Conservation (phyloP, 768 basidiomycete species). For the Pholiota conissans region DNA sequence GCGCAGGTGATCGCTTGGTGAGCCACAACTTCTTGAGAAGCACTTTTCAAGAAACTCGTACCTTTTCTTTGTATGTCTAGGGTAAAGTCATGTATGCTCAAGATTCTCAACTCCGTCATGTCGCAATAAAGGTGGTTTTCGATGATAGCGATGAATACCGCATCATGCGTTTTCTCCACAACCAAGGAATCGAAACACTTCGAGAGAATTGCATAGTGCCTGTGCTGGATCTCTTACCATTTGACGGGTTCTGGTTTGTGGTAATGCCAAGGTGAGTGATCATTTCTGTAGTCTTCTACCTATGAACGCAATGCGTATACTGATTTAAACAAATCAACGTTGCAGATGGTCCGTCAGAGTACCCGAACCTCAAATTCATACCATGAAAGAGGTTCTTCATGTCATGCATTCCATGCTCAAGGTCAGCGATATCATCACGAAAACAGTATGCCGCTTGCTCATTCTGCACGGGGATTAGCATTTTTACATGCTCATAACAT, state of each 20-base stretch:
- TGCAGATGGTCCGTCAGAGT: slow-evolving; percentile 15
- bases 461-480: slow-evolving; percentile 12
- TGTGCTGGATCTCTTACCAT: slow-evolving; percentile 23
- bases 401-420: slow-evolving; percentile 20
- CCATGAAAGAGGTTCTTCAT: slow-evolving; percentile 10
- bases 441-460: too few relatives aligned
- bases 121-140: slow-evolving; percentile 27
- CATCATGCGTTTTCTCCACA: slow-evolving; percentile 18
- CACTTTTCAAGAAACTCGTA: too few relatives aligned
- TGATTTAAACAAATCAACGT: too few relatives aligned
- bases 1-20: not conserved
- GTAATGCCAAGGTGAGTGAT: slow-evolving; percentile 28
- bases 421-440: not conserved
- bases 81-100: slow-evolving; percentile 17
- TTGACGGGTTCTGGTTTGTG: slow-evolving; percentile 20
- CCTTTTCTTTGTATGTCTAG: not conserved
- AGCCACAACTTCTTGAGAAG: too few relatives aligned
- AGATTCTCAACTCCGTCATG: slow-evolving; percentile 19
- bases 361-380: not conserved
- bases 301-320: too few relatives aligned
- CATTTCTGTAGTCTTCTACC: not conserved
- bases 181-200: slow-evolving; percentile 6
- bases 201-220: slow-evolving; percentile 20
- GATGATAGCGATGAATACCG: slow-evolving; percentile 22
- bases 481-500: slow-evolving; percentile 24